Conservation (phyloP, 164 flowering plant genomes). For the Sextonia rubra region DNA sequence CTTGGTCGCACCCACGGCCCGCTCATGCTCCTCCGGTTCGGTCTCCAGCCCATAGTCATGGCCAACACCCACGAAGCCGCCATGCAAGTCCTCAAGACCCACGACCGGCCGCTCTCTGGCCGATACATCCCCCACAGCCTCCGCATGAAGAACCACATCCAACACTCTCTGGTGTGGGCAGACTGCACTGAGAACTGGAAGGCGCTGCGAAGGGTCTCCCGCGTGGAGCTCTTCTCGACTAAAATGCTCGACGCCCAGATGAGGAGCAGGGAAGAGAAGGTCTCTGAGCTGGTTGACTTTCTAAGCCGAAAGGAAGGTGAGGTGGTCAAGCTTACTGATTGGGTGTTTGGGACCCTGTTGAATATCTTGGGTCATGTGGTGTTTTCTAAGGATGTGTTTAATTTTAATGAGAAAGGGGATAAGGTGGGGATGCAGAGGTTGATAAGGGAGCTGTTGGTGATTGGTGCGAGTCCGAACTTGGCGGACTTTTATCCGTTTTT, state of each 20-base stretch:
- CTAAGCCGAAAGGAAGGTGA: constrained; percentile 18
- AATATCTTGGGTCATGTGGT: constrained; percentile 22
- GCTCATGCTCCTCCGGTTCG: constrained; percentile 27
- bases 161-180: constrained; percentile 21
- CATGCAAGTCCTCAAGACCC: constrained; percentile 27
- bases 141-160: background rate
- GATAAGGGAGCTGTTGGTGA: constrained; percentile 11
- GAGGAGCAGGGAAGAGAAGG: constrained; percentile 23
- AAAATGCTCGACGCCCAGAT: constrained; percentile 23
- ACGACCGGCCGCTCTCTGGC: constrained; percentile 18
- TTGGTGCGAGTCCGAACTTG: constrained; percentile 22
- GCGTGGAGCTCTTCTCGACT: constrained; percentile 27
- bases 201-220: constrained; percentile 22
- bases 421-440: constrained; percentile 16
- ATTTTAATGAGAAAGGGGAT: constrained; percentile 10
- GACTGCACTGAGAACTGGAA: constrained; percentile 35
- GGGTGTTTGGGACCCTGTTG: constrained; percentile 15
- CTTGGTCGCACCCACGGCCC: constrained; percentile 30
- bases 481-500: constrained; percentile 32
- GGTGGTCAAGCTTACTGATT: constrained; percentile 22
- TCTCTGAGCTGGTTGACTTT: constrained; percentile 21
- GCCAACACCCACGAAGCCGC: constrained; percentile 25
- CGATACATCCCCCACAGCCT: constrained; percentile 13
- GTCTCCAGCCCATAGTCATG: constrained; percentile 21
- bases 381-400: constrained; percentile 23